Percentiles rank a stretch among this genome's conserved stretches.
phyloP scores from a whole-genome alignment of 2,329 filamentous ascomycete genomes.

The Pyricularia grisea region DNA sequence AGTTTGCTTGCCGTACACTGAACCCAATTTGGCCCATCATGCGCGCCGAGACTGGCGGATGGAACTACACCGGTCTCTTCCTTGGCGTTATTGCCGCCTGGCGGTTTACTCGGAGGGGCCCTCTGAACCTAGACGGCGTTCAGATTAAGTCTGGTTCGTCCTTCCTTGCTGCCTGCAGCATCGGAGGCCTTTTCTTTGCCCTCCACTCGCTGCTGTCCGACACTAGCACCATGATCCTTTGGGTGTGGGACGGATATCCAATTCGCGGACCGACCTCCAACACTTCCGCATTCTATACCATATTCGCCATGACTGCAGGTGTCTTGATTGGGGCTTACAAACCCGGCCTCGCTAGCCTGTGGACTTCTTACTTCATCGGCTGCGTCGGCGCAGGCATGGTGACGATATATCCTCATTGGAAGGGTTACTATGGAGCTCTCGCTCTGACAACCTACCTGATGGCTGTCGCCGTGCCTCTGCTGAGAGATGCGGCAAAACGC shows the following conservation, averaged over 20 bases:
- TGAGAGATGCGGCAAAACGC: constrained; percentile 67
- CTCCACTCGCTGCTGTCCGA: constrained; percentile 91
- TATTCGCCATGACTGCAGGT: constrained; percentile 78
- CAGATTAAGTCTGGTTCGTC: constrained; percentile 52
- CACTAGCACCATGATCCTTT: constrained; percentile 96
- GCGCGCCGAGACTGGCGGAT: constrained; percentile 81
- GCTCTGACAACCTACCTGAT: constrained; percentile 69
- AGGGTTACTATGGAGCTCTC: constrained; percentile 79
- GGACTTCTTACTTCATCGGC: constrained; percentile 71
- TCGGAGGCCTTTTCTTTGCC: constrained; percentile 79
- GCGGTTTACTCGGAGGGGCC: constrained; percentile 60
- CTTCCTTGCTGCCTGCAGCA: constrained; percentile 62
- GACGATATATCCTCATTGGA: constrained; percentile 73
- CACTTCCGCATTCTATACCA: constrained; percentile 77
- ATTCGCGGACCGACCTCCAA: constrained; percentile 79
- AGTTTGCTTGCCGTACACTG: constrained; percentile 89
- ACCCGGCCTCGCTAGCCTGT: constrained; percentile 63
- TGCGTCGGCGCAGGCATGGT: constrained; percentile 70
- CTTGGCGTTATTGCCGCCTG: constrained; percentile 69
- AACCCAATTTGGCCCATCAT: constrained; percentile 97
- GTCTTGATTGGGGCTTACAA: constrained; percentile 66
- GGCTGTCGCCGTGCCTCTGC: constrained; percentile 66
- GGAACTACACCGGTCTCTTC: constrained; percentile 74
- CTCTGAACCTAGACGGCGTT: constrained; percentile 15
- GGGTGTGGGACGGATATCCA: constrained; percentile 96